phyloP scores from a whole-genome alignment of 768 basidiomycete species.

The Lactarius vividus region DNA sequence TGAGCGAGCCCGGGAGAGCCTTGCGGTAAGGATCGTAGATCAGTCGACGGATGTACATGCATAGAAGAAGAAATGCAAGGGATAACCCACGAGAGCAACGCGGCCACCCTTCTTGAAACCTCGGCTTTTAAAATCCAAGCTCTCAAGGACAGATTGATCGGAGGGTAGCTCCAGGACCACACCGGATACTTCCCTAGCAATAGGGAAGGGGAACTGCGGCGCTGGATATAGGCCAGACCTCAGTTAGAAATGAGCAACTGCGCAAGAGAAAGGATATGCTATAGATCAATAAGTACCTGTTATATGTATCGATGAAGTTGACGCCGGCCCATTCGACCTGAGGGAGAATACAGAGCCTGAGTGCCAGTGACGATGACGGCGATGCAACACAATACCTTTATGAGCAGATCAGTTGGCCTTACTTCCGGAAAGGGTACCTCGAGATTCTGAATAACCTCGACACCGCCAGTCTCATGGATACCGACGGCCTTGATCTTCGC shows the following conservation, averaged over 20 bases:
- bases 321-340: conserved; percentile 75
- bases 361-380: background rate
- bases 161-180: conserved; percentile 72
- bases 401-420: conserved; percentile 55
- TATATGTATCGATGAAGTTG: conserved; percentile 88
- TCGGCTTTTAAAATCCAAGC: conserved; percentile 61
- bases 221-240: conserved; percentile 62
- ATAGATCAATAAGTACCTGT: conserved; percentile 48
- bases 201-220: conserved; percentile 54
- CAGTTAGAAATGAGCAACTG: background rate
- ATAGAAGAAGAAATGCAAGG: background rate
- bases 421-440: conserved; percentile 64
- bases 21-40: conserved; percentile 27
- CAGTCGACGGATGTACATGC: background rate
- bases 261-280: background rate
- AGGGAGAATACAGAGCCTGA: background rate
- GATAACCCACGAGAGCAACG: conserved; percentile 62
- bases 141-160: conserved; percentile 54
- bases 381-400: conserved; percentile 37
- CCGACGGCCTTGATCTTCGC: conserved; percentile 67
- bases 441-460: conserved; percentile 73
- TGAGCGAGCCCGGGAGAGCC: conserved; percentile 53
- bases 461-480: conserved; percentile 69
- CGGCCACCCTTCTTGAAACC: conserved; percentile 65
- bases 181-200: conserved; percentile 82